These are phyloP conservation scores for Melaleuca alternifolia DNA, from an alignment of 345 rosid genomes.

Conservation along the genomic window DNA sequence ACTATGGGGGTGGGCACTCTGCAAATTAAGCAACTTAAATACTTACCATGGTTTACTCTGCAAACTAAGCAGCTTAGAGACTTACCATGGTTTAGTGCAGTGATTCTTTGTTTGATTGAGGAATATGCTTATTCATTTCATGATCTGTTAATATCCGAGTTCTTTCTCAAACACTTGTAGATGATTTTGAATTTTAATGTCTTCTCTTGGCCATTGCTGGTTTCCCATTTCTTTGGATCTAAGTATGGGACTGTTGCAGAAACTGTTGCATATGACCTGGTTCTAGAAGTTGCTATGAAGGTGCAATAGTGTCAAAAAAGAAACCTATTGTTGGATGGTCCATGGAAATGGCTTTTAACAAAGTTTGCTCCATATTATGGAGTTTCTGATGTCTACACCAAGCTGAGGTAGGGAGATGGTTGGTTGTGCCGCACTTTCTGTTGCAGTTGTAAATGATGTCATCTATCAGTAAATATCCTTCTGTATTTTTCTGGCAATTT, in stretches of 20 bases:
- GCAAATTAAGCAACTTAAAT: not conserved
- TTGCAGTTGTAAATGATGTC: not conserved
- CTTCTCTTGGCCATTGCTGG: slow-evolving; percentile 3
- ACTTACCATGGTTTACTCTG: not conserved
- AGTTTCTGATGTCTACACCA: slow-evolving; percentile 80
- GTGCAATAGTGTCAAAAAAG: slow-evolving; percentile 84
- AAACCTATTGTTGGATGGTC: slow-evolving; percentile 63
- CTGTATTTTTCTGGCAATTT: slow-evolving; percentile 1
- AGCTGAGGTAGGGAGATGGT: slow-evolving; percentile 50
- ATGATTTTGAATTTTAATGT: not conserved
- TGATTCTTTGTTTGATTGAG: not conserved
- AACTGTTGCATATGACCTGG: slow-evolving; percentile 93
- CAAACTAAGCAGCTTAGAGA: too few relatives aligned
- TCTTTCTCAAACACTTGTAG: not conserved
- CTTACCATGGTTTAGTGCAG: not conserved
- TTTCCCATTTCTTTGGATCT: slow-evolving; percentile 6
- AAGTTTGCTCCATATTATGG: slow-evolving; percentile 96
- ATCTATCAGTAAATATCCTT: not conserved
- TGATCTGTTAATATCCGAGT: not conserved
- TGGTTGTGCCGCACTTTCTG: not conserved
- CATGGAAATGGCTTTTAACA: slow-evolving; percentile 94
- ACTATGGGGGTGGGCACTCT: not conserved
- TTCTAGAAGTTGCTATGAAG: slow-evolving; percentile 86
- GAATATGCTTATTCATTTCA: not conserved
- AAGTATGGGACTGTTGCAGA: slow-evolving; percentile 97